Evolutionary conservation across 78 protist genomes (phyloP).

Genomic region (Chrysochromulina parva): DNA sequence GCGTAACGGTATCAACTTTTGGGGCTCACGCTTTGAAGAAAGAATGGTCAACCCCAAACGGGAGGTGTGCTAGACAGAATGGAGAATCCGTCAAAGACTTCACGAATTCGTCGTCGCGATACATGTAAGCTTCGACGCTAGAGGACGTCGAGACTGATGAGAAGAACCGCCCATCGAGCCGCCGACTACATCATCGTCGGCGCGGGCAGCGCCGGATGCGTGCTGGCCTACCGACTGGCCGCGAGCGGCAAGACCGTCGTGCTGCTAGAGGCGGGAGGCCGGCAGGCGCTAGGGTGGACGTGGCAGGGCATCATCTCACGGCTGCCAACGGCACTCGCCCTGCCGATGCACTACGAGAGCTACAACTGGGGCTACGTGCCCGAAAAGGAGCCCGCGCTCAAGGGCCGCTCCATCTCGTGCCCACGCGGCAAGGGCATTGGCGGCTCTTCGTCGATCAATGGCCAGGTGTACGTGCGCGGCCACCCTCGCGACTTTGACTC

Average conservation of each 20-base stretch:
- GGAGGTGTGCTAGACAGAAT: no score
- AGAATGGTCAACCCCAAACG: no score
- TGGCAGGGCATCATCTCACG: neutral
- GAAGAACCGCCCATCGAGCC: no score
- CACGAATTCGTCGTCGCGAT: no score
- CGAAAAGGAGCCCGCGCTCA: slow-evolving; percentile 5
- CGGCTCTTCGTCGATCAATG: slow-evolving; percentile 60
- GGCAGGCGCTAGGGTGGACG: neutral
- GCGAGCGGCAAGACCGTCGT: neutral
- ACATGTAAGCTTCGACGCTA: no score
- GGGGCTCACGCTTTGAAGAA: no score
- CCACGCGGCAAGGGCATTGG: slow-evolving; percentile 57
- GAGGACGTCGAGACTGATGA: no score
- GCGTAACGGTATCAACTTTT: no score
- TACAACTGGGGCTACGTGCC: slow-evolving; percentile 37
- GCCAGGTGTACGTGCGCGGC: slow-evolving; percentile 53
- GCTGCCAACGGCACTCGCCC: slow-evolving; percentile 24
- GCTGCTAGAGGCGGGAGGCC: slow-evolving; percentile 26
- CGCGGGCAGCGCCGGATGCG: slow-evolving; percentile 47
- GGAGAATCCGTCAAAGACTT: no score
- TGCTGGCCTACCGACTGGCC: slow-evolving; percentile 24
- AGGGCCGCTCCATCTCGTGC: neutral
- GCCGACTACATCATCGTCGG: slow-evolving; percentile 41
- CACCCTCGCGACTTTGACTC: slow-evolving; percentile 35
- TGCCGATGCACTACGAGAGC: neutral